Base-by-base conservation (phyloP, 495 filamentous ascomycete species). In the Hypoxylon fuscum region DNA sequence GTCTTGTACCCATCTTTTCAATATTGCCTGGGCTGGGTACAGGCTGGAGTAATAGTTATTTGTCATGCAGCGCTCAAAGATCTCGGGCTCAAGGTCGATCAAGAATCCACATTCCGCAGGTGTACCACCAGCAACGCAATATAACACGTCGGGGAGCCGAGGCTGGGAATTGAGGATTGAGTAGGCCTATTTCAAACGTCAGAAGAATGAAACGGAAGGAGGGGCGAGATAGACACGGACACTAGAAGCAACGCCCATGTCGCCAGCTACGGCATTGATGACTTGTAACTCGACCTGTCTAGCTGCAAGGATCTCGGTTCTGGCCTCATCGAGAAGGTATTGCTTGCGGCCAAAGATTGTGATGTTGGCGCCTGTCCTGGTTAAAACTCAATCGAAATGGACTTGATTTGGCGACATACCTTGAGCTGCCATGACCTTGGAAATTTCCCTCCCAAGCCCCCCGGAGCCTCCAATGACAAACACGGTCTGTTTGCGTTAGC, bases 61-160 rank as follows among this genome's bases (percentile, higher is more conserved):
- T 11, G 64, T 55, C 55, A 76, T 54, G 61, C 72, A 74, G 17
- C 44, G 25, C 10, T 37, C 59, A 37, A 75, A 59, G 5, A 46
- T 48, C 1, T 62, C 21, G 8, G 71, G 40, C n/a, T 56, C 45
- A 32, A 73, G 61, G 35, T 72, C 65, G 37, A 64, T 60, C 7
- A 75, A 56, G 40, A 71, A 73, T 9, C 73, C 71, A 12, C 68
- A 40, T 54, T 75, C 53, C 1, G 47, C 23, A 31, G 61, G 40
- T 0, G 65, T 66, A 12, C 73, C 69, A 44, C 73, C 73, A 3
- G 71, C 71, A 7, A 66, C 60, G 56, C 69, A 72, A 55, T 68
- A 66, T 7, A 75, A 53, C 23, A 62, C 55, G 47, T 65, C 54
- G 37, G 62, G 56, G 32, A 65, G 18, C 25, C 14, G n/a, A 34